Conservation (phyloP, 169 alveolate species). For the Nephromyces sp. region DNA sequence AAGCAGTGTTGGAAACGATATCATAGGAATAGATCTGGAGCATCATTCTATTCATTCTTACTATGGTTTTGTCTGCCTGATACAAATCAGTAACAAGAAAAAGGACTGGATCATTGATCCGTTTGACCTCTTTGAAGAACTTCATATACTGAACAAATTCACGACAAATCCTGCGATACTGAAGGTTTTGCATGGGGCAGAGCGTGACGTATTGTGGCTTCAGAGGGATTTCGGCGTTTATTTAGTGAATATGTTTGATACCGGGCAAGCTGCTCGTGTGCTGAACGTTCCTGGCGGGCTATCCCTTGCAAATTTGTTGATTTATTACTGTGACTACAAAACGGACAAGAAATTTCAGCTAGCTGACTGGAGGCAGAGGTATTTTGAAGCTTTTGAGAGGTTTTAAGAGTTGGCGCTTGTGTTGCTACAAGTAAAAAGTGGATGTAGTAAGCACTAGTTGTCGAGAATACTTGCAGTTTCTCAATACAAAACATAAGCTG, state of each 20-base stretch:
- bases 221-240: conserved; percentile 85
- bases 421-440: too few species aligned
- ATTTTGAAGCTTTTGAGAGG: not conserved
- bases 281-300: conserved; percentile 59
- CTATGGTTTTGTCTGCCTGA: conserved; percentile 76
- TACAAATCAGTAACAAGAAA: conserved; percentile 69
- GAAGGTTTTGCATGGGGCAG: conserved; percentile 85
- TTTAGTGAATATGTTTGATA: conserved; percentile 84
- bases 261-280: conserved; percentile 80
- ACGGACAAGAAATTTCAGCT: conserved; percentile 75
- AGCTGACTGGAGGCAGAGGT: conserved; percentile 82
- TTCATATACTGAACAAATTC: conserved; percentile 55
- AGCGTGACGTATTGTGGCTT: conserved; percentile 82
- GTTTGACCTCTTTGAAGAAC: conserved; percentile 48
- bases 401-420: too few species aligned
- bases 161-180: conserved; percentile 78
- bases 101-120: conserved; percentile 81
- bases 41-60: conserved; percentile 72
- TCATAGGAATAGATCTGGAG: conserved; percentile 83
- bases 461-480: too few species aligned
- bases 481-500: too few species aligned
- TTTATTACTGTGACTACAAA: conserved; percentile 58
- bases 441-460: too few species aligned
- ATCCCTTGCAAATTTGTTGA: conserved; percentile 64
- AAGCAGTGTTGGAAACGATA: conserved; percentile 33